Evolutionary conservation across 2,329 filamentous ascomycete genomes (phyloP), one percentile per base, ranked within the genome.

Genomic region (Xylaria sp.): DNA sequence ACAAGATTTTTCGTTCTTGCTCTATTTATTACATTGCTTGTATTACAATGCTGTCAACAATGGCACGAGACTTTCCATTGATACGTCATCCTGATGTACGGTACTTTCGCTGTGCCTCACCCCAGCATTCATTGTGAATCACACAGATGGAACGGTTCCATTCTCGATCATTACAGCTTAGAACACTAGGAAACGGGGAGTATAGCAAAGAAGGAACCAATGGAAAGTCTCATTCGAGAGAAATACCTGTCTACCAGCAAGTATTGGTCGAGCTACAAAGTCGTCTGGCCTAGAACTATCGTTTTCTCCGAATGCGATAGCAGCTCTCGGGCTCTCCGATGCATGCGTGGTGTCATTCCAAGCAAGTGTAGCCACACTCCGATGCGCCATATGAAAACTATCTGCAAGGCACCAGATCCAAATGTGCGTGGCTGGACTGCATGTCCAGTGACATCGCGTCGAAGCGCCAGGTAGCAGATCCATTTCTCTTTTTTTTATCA

Each of bases 51-150:
- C 23, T 23, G 28, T 25, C 58, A 28, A 48, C 18, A 39, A 15
- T 57, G 25, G 69, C 63, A 69, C 57, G 57, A 55, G 59, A 69
- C 55, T 61, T 63, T 12, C 25, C 30, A 28, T 18, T 13, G 56
- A 60, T 48, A 52, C 34, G 20, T 28, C 30, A 32, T 34, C 15
- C 34, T 46, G 18, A 70, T 64, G 62, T 60, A 64, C 28, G 63
- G 67, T 67, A 64, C 67, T 71, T 67, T 60, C 43, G 34, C 56
- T 23, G 58, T 63, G 50, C 36, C 53, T 61, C 28, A n/a, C 13
- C 15, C n/a, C 13, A 23, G 68, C 39, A 61, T 46, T 32, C 28
- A 28, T 34, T 48, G 9, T 52, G 6, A 43, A 39, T 30, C 13
- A 7, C 4, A 32, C 9, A 23, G 36, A 67, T 39, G 52, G 25